Conservation (phyloP, 2,329 filamentous ascomycete genomes). For the Blastomyces emzantsi region DNA sequence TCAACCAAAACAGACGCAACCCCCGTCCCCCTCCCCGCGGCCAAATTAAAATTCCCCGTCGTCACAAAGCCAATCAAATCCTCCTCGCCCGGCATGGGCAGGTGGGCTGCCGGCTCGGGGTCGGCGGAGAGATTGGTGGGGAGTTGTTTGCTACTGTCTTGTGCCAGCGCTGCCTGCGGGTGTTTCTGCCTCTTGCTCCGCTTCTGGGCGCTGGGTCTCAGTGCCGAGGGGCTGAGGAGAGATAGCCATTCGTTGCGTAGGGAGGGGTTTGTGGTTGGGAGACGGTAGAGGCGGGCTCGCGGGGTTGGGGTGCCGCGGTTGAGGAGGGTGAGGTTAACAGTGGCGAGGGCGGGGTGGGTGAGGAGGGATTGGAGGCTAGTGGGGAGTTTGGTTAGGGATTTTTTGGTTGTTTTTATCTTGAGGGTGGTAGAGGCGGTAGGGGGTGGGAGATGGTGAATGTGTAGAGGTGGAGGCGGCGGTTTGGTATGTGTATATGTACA, state of each 20-base stretch:
- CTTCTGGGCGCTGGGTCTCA: slow-evolving; percentile 17
- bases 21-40: slow-evolving; percentile 63
- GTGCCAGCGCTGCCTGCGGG: not conserved
- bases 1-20: slow-evolving; percentile 60
- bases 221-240: slow-evolving; percentile 14
- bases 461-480: slow-evolving; percentile 20
- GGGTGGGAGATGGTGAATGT: slow-evolving; percentile 35
- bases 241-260: slow-evolving; percentile 63
- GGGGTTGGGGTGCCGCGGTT: slow-evolving; percentile 60
- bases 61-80: slow-evolving; percentile 89
- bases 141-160: not conserved
- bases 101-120: slow-evolving; percentile 30
- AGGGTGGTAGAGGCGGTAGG: slow-evolving; percentile 30
- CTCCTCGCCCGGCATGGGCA: slow-evolving; percentile 57
- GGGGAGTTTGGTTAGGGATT: slow-evolving; percentile 14
- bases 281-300: slow-evolving; percentile 76
- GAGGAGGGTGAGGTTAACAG: slow-evolving; percentile 58
- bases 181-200: slow-evolving; percentile 18
- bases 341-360: slow-evolving; percentile 40
- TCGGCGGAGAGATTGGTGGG: slow-evolving; percentile 30
- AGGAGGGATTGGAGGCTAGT: slow-evolving; percentile 15
- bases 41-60: slow-evolving; percentile 71
- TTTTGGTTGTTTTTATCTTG: slow-evolving; percentile 18
- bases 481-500: not conserved
- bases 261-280: slow-evolving; percentile 50